Conservation (phyloP, 164 flowering plant genomes). For the Magnolia sinica region DNA sequence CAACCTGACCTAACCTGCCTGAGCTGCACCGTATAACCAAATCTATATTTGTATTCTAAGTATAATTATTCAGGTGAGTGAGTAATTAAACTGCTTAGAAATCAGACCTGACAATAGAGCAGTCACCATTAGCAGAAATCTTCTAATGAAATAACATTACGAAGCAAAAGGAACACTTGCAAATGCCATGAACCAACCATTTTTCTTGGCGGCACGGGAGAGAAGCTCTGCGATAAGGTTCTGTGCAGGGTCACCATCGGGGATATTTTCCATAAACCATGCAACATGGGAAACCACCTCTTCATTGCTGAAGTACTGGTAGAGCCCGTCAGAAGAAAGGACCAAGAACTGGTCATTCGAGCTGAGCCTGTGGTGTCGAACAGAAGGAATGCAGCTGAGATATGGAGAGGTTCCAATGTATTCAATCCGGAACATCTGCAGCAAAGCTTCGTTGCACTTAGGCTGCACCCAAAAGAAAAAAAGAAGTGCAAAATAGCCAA, state of each 20-base stretch:
- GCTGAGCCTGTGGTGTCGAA: conserved; percentile 52
- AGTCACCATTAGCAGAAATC: not conserved
- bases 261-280: conserved; percentile 60
- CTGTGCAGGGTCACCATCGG: conserved; percentile 78
- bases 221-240: conserved; percentile 62
- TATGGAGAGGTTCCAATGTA: conserved; percentile 58
- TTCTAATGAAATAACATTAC: not conserved
- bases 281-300: conserved; percentile 68
- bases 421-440: conserved; percentile 53
- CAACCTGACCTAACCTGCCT: too few species aligned
- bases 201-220: conserved; percentile 66
- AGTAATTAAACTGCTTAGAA: too few species aligned
- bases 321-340: conserved; percentile 68
- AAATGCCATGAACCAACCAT: conserved; percentile 37
- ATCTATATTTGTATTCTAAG: too few species aligned
- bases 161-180: not conserved
- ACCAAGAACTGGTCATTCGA: conserved; percentile 61
- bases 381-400: conserved; percentile 50
- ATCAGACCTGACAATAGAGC: not conserved
- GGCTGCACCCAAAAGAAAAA: conserved; percentile 39
- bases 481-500: not conserved
- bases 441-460: conserved; percentile 48
- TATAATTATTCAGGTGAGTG: too few species aligned
- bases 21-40: too few species aligned
- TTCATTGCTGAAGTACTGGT: conserved; percentile 69